phyloP scores from a whole-genome alignment of 2,329 filamentous ascomycete species.

The Calonectria hongkongensis region DNA sequence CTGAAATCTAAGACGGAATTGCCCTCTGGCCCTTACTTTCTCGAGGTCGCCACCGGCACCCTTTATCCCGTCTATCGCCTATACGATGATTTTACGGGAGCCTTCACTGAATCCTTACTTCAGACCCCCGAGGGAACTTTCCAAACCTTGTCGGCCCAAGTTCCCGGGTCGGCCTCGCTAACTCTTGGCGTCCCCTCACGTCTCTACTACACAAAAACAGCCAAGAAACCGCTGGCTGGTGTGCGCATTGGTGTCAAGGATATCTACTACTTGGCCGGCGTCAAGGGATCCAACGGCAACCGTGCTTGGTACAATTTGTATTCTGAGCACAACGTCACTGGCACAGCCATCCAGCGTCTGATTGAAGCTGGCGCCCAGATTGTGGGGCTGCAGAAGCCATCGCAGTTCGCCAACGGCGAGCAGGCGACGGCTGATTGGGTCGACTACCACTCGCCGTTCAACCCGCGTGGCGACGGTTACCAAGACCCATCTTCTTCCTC shows the following conservation, averaged over 20 bases:
- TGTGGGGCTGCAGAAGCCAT: conserved; percentile 32
- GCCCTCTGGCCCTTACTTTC: conserved; percentile 19
- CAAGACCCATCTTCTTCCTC: conserved; percentile 68
- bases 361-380: conserved; percentile 33
- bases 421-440: conserved; percentile 43
- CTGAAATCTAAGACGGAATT: conserved; percentile 3
- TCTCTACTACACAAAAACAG: conserved; percentile 7
- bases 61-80: conserved; percentile 2
- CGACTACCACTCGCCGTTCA: conserved; percentile 65
- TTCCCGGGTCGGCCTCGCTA: conserved; percentile 6
- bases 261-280: conserved; percentile 31
- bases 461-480: conserved; percentile 69
- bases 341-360: conserved; percentile 29
- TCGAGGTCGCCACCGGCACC: neutral
- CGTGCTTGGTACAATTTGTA: conserved; percentile 32
- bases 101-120: conserved; percentile 17
- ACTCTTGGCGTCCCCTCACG: conserved; percentile 15
- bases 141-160: conserved; percentile 21
- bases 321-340: neutral
- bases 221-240: conserved; percentile 2
- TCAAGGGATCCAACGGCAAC: conserved; percentile 32
- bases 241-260: conserved; percentile 38
- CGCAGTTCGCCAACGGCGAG: conserved; percentile 41
- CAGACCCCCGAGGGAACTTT: conserved; percentile 18
- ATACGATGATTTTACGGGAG: conserved; percentile 19